phyloP scores from a whole-genome alignment of 306 rosid species.

The Benincasa hispida region DNA sequence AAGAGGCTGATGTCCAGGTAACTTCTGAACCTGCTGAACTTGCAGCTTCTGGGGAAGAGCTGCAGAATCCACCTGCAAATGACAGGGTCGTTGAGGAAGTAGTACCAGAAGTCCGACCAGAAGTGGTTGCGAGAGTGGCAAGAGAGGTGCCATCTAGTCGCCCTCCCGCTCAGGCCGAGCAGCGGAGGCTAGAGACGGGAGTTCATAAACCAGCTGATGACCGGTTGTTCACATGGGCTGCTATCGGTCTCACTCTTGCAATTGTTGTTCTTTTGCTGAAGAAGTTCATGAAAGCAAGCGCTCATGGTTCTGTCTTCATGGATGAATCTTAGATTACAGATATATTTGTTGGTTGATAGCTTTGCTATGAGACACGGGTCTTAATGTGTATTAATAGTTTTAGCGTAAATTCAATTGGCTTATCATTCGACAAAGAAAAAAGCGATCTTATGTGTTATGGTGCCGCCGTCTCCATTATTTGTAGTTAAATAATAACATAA shows the following conservation, averaged over 20 bases:
- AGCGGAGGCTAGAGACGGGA: conserved; percentile 29
- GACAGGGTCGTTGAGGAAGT: conserved; percentile 36
- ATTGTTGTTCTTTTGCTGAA: conserved; percentile 71
- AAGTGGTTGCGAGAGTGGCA: conserved; percentile 20
- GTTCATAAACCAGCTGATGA: conserved; percentile 51
- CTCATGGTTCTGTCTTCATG: conserved; percentile 65
- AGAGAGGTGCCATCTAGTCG: conserved; percentile 25
- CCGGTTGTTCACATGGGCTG: conserved; percentile 82
- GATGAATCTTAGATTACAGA: conserved; percentile 47
- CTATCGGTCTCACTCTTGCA: conserved; percentile 82
- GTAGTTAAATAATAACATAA: background rate
- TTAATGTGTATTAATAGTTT: background rate
- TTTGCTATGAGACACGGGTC: background rate
- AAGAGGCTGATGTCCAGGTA: conserved; percentile 25
- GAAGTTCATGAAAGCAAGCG: conserved; percentile 66
- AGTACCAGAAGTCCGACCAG: conserved; percentile 20
- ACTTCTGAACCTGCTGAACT: conserved; percentile 25
- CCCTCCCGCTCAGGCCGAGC: conserved; percentile 24
- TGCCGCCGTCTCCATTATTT: background rate
- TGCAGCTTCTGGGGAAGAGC: conserved; percentile 22
- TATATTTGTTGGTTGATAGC: background rate
- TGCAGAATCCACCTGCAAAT: conserved; percentile 17
- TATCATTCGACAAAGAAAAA: background rate
- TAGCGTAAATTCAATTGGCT: background rate
- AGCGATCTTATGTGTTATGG: background rate